phyloP scores from a whole-genome alignment of 495 filamentous ascomycete genomes.

The Hyaloscypha finlandica region DNA sequence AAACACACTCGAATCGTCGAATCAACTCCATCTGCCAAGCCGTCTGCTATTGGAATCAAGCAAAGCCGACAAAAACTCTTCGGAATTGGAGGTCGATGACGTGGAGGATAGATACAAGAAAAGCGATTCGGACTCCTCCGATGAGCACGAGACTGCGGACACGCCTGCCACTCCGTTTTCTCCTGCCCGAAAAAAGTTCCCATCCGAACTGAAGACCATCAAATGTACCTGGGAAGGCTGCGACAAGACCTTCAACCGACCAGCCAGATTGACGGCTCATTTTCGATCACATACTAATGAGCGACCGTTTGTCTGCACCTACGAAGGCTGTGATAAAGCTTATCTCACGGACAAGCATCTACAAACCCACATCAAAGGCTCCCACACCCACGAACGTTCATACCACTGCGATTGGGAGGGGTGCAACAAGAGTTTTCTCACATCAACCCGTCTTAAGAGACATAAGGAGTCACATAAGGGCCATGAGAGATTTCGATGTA shows the following conservation, averaged over 20 bases:
- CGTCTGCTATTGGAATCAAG: background rate
- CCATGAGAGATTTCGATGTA: conserved; percentile 69
- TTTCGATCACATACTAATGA: conserved; percentile 79
- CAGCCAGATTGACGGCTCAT: conserved; percentile 76
- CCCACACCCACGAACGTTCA: conserved; percentile 70
- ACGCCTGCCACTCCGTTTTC: conserved; percentile 56
- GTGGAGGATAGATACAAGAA: conserved; percentile 24
- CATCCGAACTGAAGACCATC: conserved; percentile 73
- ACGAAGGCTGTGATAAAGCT: conserved; percentile 71
- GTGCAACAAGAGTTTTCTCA: conserved; percentile 81
- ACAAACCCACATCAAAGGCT: conserved; percentile 76
- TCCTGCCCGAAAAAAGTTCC: conserved; percentile 57
- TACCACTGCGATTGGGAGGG: conserved; percentile 68
- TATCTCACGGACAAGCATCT: conserved; percentile 84
- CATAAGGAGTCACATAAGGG: conserved; percentile 70
- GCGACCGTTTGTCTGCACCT: conserved; percentile 68
- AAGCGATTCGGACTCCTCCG: conserved; percentile 45
- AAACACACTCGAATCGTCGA: background rate
- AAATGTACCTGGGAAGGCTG: conserved; percentile 70
- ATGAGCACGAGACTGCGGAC: conserved; percentile 42
- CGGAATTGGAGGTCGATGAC: conserved; percentile 19
- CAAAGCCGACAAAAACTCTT: background rate
- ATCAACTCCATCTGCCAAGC: background rate
- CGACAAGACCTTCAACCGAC: conserved; percentile 82
- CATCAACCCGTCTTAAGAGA: conserved; percentile 67